A percentile compares a stretch with the other conserved stretches of the same genome.
Evolutionary conservation across 768 basidiomycete species (phyloP).

Genomic region (Agrocybe chaxingu): DNA sequence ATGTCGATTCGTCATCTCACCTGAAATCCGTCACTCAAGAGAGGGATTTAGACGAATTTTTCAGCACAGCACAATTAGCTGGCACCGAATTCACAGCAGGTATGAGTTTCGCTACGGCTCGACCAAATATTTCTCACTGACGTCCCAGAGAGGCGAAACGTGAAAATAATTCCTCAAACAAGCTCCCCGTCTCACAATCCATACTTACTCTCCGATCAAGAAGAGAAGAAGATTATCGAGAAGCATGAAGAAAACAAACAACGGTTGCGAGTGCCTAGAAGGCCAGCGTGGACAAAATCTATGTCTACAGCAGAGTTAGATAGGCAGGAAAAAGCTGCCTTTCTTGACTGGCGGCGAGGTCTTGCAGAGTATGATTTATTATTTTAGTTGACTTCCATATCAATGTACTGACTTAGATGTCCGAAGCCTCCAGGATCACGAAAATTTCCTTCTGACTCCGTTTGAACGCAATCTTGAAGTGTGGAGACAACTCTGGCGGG

Average conservation of each 20-base stretch:
- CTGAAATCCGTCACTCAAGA: conserved; percentile 95
- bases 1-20: conserved; percentile 61
- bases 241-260: conserved; percentile 74
- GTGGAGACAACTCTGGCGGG: conserved; percentile 98
- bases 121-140: conserved; percentile 4
- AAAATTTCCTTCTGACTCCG: conserved; percentile 87
- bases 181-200: conserved; percentile 68
- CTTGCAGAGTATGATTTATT: conserved; percentile 74
- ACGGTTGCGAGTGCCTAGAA: conserved; percentile 80
- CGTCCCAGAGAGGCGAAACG: conserved; percentile 66
- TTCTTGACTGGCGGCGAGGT: conserved; percentile 90
- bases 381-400: neutral
- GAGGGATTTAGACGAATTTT: conserved; percentile 90
- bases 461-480: conserved; percentile 98
- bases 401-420: neutral
- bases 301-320: conserved; percentile 82
- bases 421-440: conserved; percentile 78
- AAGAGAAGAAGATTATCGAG: conserved; percentile 71
- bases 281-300: conserved; percentile 84
- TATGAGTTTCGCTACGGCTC: conserved; percentile 28
- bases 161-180: conserved; percentile 70
- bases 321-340: conserved; percentile 83
- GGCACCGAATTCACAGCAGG: conserved; percentile 96
- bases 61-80: conserved; percentile 92
- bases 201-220: conserved; percentile 76